A percentile compares a stretch with the other conserved stretches of the same genome.
These are phyloP conservation scores for Penicillium ochrochloron DNA, from an alignment of 495 filamentous ascomycete genomes.

Conservation along the genomic window DNA sequence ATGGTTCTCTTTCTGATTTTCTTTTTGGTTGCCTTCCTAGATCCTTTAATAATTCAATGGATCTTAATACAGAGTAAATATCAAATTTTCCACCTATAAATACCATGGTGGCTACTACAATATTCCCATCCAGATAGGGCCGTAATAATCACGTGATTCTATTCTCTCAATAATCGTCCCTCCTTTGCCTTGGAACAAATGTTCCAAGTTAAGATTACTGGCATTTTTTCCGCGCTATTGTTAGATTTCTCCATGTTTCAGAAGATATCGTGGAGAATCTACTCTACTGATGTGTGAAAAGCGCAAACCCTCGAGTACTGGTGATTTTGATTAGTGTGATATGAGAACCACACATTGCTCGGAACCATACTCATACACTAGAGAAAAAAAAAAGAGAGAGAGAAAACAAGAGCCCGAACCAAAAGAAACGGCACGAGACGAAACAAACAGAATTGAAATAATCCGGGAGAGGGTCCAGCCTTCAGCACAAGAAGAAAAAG, in stretches of 20 bases:
- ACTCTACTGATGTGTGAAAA: not conserved
- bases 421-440: not conserved
- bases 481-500: conserved; percentile 1
- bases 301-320: not conserved
- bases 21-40: too few species aligned
- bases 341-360: not conserved
- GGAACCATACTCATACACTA: not conserved
- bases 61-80: too few species aligned
- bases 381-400: not conserved
- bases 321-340: not conserved
- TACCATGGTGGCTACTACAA: too few species aligned
- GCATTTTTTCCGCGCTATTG: too few species aligned
- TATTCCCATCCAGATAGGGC: too few species aligned
- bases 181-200: too few species aligned
- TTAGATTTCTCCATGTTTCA: not conserved
- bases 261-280: not conserved
- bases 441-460: not conserved
- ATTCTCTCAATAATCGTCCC: too few species aligned
- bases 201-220: not conserved
- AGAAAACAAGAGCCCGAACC: too few species aligned
- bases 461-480: not conserved
- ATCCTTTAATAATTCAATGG: too few species aligned
- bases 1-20: too few species aligned
- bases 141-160: too few species aligned
- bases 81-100: too few species aligned